Evolutionary conservation across 495 filamentous ascomycete species (phyloP).

Genomic region (Clavariopsis aquatica): DNA sequence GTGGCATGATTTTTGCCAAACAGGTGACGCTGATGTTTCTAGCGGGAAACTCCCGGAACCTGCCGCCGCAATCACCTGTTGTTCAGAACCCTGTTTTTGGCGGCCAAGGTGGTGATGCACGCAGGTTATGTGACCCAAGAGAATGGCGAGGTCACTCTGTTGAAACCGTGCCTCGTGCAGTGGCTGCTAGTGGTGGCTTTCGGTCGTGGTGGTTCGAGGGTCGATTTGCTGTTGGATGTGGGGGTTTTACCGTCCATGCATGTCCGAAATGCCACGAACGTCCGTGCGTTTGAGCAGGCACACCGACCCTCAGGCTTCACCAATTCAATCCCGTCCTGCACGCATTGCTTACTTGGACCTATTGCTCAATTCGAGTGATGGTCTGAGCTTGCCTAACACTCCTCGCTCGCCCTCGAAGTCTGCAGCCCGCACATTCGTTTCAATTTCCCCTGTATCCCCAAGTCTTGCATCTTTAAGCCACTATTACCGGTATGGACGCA

Average conservation of each 20-base stretch:
- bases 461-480: not conserved
- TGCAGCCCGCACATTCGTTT: not conserved
- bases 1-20: not conserved
- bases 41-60: slow-evolving; percentile 2
- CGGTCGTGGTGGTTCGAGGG: not conserved
- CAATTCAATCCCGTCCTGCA: not conserved
- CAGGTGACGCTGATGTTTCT: not conserved
- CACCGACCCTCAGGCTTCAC: not conserved
- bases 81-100: slow-evolving; percentile 2
- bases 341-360: not conserved
- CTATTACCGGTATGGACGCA: slow-evolving; percentile 15
- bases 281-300: not conserved
- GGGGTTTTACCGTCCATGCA: not conserved
- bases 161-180: not conserved
- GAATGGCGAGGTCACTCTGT: not conserved
- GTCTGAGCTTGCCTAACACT: not conserved
- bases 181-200: not conserved
- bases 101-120: not conserved
- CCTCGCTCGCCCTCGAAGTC: not conserved
- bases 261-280: not conserved
- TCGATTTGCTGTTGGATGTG: not conserved
- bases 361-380: not conserved
- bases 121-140: not conserved
- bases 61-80: not conserved
- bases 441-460: not conserved